Conservation (phyloP, 1,284 basidiomycete species). For the Heliocybe sulcata region DNA sequence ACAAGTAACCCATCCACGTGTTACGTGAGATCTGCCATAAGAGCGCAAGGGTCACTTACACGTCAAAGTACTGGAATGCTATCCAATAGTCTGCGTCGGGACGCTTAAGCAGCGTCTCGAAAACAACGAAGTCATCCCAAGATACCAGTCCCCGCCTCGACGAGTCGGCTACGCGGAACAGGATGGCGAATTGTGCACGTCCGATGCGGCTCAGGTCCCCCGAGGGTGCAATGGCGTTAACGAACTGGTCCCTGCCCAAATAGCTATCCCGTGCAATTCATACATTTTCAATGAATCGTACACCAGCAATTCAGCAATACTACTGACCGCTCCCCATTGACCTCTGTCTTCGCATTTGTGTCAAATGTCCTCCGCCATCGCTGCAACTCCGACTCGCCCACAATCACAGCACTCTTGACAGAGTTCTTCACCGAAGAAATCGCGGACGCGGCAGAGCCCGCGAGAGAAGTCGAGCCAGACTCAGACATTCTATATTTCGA, state of each 20-base stretch:
- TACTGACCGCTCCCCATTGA: constrained; percentile 77
- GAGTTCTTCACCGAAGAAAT: constrained; percentile 45
- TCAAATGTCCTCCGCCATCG: constrained; percentile 87
- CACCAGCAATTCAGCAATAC: not conserved
- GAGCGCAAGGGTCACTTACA: constrained; percentile 35
- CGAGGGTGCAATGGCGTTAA: constrained; percentile 86
- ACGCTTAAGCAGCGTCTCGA: constrained; percentile 84
- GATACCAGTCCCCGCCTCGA: constrained; percentile 75
- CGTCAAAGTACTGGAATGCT: constrained; percentile 94
- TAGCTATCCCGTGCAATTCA: constrained; percentile 39
- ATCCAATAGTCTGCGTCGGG: constrained; percentile 95
- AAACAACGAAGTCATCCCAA: constrained; percentile 92
- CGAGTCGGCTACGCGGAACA: constrained; percentile 88
- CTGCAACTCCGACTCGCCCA: constrained; percentile 77
- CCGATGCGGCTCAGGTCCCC: constrained; percentile 81
- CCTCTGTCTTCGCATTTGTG: constrained; percentile 61
- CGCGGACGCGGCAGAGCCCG: constrained; percentile 27
- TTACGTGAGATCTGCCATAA: too few relatives aligned
- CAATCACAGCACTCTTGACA: constrained; percentile 60
- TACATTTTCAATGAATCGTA: not conserved
- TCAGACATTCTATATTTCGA: constrained; percentile 43
- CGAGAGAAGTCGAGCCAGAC: constrained; percentile 1
- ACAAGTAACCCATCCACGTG: constrained; percentile 27
- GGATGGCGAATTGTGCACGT: constrained; percentile 77
- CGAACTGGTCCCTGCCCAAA: constrained; percentile 79